Percentiles rank a stretch among this genome's conserved stretches.
phyloP scores from a whole-genome alignment of 345 rosid genomes.

The Laguncularia racemosa region DNA sequence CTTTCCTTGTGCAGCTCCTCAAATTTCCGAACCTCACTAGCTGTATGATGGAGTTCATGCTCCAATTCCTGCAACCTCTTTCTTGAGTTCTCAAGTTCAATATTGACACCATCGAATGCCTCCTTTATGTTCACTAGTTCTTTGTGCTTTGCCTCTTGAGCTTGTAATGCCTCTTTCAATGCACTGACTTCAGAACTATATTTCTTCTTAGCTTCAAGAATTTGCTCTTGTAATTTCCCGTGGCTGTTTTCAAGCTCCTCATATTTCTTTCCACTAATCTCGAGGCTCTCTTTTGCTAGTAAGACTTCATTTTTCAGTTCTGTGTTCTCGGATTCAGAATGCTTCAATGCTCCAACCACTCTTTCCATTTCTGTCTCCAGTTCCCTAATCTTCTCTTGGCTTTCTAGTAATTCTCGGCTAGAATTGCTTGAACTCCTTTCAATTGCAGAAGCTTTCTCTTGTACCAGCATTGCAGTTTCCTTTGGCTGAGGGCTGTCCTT shows the following conservation, averaged over 20 bases:
- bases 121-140: conserved; percentile 72
- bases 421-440: conserved; percentile 53
- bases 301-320: conserved; percentile 49
- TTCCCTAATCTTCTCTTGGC: conserved; percentile 76
- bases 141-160: conserved; percentile 60
- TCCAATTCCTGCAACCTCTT: conserved; percentile 63
- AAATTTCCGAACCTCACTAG: conserved; percentile 54
- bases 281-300: conserved; percentile 46
- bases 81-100: conserved; percentile 58
- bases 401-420: conserved; percentile 65
- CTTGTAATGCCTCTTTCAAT: conserved; percentile 59
- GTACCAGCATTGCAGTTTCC: conserved; percentile 17
- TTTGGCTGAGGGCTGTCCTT: conserved; percentile 39
- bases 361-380: conserved; percentile 73
- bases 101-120: conserved; percentile 53
- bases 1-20: conserved; percentile 81
- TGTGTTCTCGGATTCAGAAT: conserved; percentile 59
- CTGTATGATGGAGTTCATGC: conserved; percentile 48
- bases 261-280: conserved; percentile 44
- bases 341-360: conserved; percentile 53
- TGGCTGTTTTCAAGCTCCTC: conserved; percentile 58
- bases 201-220: conserved; percentile 57
- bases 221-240: conserved; percentile 59
- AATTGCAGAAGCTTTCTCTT: conserved; percentile 14
- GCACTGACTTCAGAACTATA: conserved; percentile 44